A percentile compares a stretch with the other conserved stretches of the same genome.
These are phyloP conservation scores for Quercus alba DNA, from an alignment of 306 rosid species.

Conservation along the genomic window DNA sequence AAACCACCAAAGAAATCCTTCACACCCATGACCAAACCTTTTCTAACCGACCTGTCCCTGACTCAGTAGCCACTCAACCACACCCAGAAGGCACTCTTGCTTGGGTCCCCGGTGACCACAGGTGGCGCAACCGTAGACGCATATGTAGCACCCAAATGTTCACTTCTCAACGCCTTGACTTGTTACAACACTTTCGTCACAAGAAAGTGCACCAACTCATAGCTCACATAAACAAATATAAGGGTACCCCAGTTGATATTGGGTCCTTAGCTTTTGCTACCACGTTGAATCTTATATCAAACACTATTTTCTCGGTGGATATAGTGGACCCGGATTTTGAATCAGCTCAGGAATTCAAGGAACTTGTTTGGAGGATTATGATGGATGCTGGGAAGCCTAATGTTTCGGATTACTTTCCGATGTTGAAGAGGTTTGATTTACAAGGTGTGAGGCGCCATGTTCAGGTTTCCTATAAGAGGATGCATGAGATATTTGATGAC, in stretches of 20 bases:
- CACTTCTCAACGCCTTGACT: constrained; percentile 45
- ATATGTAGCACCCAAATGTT: constrained; percentile 49
- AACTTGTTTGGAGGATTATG: constrained; percentile 66
- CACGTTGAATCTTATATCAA: constrained; percentile 47
- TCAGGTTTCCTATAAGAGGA: constrained; percentile 37
- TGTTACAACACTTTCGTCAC: constrained; percentile 42
- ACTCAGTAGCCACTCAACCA: constrained; percentile 49
- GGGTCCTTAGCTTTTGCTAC: constrained; percentile 45
- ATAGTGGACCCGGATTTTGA: constrained; percentile 42
- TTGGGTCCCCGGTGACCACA: constrained; percentile 44
- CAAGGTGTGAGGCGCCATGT: constrained; percentile 49
- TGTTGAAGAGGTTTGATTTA: constrained; percentile 37
- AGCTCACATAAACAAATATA: constrained; percentile 24
- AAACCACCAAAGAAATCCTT: constrained; percentile 48
- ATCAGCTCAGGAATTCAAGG: constrained; percentile 51
- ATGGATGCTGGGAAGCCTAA: constrained; percentile 55
- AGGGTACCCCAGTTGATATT: constrained; percentile 13
- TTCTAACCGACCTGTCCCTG: constrained; percentile 42
- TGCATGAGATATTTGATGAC: constrained; percentile 47
- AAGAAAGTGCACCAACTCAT: constrained; percentile 40
- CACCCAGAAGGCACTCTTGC: constrained; percentile 51
- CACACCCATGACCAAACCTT: constrained; percentile 48
- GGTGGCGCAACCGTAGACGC: constrained; percentile 57
- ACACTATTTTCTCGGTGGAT: constrained; percentile 58
- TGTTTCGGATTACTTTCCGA: constrained; percentile 51